Base-by-base conservation (phyloP, 1,284 basidiomycete genomes). In the Fistulinella cinereoalba region DNA sequence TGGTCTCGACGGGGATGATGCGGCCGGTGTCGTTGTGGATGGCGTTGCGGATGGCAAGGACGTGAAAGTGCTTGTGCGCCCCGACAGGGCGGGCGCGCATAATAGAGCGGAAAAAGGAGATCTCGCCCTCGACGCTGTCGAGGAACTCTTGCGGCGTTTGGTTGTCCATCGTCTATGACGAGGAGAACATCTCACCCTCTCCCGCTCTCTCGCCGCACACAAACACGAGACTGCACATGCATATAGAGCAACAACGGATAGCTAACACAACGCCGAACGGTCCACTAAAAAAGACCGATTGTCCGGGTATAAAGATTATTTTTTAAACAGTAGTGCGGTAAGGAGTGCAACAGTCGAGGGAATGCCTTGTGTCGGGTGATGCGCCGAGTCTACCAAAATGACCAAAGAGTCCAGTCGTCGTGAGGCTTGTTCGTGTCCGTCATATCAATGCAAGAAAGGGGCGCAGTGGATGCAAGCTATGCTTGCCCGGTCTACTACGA, bases 41-140 rank as follows among this genome's bases (percentile, higher is more conserved):
- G 38, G 77, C 72, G 54, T 79, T 83, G 52, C 82, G 81, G 51
- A 92, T 84, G 50, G 81, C 75, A 48, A 92, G 71, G 56, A 87
- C 71, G 60, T 91, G 87, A 69, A 92, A 90, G 65, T 88, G 79
- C 22, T 80, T 80, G 67, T 91, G 84, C 33, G 85, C 79, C 41
- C 88, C 88, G 46, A 91, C 78, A 0, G 88, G 88, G 46, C 88
- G 73, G 7, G 85, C 76, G 39, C 83, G 82, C 77, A 84, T 88
- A 33, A 89, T 72, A 2, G 85, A 81, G 42, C 84, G 78, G 60
- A 90, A 90, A 67, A 92, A 85, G 5, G 84, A 75, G 37, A 89
- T 86, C 65, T 91, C 88, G 33, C 88, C 88, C 56, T 85, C 81
- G 46, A 88, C 79, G 6, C 78, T 81, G 60, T 84, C 76, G 22